Evolutionary conservation across 768 basidiomycete species (phyloP).

Genomic region (Suillus decipiens): DNA sequence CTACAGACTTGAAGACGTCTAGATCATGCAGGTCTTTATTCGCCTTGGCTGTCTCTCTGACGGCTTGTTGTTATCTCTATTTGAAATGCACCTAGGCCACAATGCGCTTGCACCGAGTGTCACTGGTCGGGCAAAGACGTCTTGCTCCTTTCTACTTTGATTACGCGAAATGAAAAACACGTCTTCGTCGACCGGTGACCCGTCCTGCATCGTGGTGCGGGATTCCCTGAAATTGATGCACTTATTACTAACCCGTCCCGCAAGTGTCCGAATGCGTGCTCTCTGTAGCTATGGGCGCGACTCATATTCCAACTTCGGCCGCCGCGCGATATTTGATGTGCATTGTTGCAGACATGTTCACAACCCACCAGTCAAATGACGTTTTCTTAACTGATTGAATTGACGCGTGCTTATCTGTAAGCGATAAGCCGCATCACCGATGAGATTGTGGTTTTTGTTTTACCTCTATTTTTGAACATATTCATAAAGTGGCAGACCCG

Average conservation of each 20-base stretch:
- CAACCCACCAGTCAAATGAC: neutral
- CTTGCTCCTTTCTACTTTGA: too few species aligned
- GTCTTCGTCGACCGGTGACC: neutral
- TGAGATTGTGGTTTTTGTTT: neutral
- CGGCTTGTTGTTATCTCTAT: neutral
- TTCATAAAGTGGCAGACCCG: neutral
- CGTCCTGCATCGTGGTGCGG: constrained; percentile 3
- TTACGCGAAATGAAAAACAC: constrained; percentile 5
- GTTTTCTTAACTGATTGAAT: neutral
- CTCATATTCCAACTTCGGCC: constrained; percentile 2
- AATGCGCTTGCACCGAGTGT: neutral
- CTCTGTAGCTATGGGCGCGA: neutral
- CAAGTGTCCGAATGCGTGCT: neutral
- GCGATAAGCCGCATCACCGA: neutral
- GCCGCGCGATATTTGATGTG: neutral
- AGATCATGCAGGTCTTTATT: constrained; percentile 16
- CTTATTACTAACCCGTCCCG: neutral
- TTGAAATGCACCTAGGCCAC: neutral
- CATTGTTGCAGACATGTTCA: constrained; percentile 1
- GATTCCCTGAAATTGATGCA: neutral
- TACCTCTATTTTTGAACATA: neutral
- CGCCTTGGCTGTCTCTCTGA: constrained; percentile 3
- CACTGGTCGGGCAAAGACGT: constrained; percentile 4
- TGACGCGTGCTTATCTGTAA: neutral
- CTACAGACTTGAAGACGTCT: constrained; percentile 48